Evolutionary conservation across 2,329 filamentous ascomycete genomes (phyloP).

Genomic region (Paecilomyces fulvus): DNA sequence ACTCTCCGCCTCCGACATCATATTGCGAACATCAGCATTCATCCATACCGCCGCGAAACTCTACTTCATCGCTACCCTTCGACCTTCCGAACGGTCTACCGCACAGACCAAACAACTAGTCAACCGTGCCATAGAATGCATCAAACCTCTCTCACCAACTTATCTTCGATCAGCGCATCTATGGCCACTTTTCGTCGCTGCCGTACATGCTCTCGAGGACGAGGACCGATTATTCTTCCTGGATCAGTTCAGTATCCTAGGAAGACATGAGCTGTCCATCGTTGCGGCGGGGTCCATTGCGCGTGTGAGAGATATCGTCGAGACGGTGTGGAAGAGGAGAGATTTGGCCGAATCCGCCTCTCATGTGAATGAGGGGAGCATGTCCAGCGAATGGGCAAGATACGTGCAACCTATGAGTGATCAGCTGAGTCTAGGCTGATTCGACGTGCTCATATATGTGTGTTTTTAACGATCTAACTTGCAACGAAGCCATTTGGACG

Average conservation of each 20-base stretch:
- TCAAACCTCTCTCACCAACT: slow-evolving; percentile 4
- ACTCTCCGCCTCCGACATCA: slow-evolving; percentile 2
- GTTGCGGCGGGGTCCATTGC: slow-evolving; percentile 5
- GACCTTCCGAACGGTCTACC: slow-evolving; percentile 2
- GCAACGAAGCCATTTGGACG: neutral
- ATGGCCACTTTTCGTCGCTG: slow-evolving; percentile 8
- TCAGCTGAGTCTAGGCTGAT: slow-evolving; percentile 6
- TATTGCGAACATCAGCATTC: slow-evolving; percentile 6
- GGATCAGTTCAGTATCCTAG: slow-evolving; percentile 3
- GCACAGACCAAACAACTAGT: slow-evolving; percentile 3
- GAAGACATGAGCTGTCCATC: neutral
- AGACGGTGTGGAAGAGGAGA: slow-evolving; percentile 9
- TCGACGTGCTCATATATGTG: neutral
- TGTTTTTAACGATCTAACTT: neutral
- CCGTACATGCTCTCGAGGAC: slow-evolving; percentile 6
- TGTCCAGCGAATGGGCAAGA: slow-evolving; percentile 6
- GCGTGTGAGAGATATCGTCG: slow-evolving; percentile 7
- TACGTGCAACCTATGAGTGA: slow-evolving; percentile 10
- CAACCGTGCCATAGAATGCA: slow-evolving; percentile 4
- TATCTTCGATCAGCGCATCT: slow-evolving; percentile 8
- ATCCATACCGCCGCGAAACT: slow-evolving; percentile 6
- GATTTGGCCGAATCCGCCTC: slow-evolving; percentile 1
- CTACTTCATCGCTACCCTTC: slow-evolving; percentile 8
- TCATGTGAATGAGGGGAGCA: neutral
- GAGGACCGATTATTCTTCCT: slow-evolving; percentile 7